These are phyloP conservation scores for Angomonas ambiguus DNA, from an alignment of 208 protist species.

Conservation along the genomic window DNA sequence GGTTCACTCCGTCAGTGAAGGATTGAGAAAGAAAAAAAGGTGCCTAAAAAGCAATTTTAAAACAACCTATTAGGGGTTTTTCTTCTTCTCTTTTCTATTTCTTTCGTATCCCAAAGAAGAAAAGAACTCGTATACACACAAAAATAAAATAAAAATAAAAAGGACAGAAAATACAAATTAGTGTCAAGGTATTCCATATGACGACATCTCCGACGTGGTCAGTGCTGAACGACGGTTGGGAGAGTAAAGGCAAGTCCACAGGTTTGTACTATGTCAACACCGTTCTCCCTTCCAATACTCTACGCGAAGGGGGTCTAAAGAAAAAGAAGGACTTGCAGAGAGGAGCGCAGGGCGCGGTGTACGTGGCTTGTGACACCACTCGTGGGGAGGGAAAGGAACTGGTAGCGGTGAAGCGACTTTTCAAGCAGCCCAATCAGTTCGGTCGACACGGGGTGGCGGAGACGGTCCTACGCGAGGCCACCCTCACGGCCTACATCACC, in stretches of 20 bases:
- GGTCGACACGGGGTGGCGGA: constrained; percentile 60
- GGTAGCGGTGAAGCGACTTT: constrained; percentile 83
- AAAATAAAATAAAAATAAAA: too few relatives aligned
- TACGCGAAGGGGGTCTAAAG: constrained; percentile 46
- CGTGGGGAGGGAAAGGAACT: constrained; percentile 1
- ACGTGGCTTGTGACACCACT: constrained; percentile 45
- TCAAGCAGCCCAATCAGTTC: constrained; percentile 65
- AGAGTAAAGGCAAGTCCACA: background rate
- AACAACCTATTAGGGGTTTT: too few relatives aligned
- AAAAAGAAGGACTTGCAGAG: constrained; percentile 54
- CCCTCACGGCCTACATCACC: constrained; percentile 45
- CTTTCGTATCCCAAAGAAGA: too few relatives aligned
- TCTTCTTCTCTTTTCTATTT: too few relatives aligned
- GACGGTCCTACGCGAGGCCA: constrained; percentile 70
- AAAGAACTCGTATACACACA: too few relatives aligned
- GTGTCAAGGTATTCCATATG: background rate
- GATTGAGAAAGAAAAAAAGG: too few relatives aligned
- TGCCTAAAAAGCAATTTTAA: too few relatives aligned
- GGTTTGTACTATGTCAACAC: constrained; percentile 18
- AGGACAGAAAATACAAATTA: too few relatives aligned
- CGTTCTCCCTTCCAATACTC: constrained; percentile 19
- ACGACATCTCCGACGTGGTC: constrained; percentile 58
- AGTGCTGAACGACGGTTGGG: constrained; percentile 53
- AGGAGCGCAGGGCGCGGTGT: constrained; percentile 80
- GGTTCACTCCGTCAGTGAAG: too few relatives aligned